Percentiles rank a stretch among this genome's conserved stretches.
Evolutionary conservation across 441 rosid species (phyloP).

Genomic region (Erodium trifolium): DNA sequence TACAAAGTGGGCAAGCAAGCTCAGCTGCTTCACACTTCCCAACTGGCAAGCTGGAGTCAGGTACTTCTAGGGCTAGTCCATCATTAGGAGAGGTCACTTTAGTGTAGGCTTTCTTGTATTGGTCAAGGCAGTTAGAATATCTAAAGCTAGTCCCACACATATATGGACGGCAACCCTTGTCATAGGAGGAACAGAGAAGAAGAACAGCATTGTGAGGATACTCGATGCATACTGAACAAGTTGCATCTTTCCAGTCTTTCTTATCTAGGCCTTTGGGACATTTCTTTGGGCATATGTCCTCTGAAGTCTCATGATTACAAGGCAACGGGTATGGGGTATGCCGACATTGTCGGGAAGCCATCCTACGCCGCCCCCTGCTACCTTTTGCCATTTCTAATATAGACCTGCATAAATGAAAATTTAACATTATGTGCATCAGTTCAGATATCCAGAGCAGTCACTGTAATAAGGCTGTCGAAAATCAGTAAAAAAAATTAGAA

Average conservation of each 20-base stretch:
- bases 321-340: conserved; percentile 44
- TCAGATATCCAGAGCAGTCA: too few relatives aligned
- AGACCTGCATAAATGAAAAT: conserved; percentile 11
- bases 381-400: conserved; percentile 59
- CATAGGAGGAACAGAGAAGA: conserved; percentile 89
- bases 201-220: conserved; percentile 95
- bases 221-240: conserved; percentile 95
- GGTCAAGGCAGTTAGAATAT: conserved; percentile 91
- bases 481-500: too few relatives aligned
- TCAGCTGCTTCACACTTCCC: conserved; percentile 51
- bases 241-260: conserved; percentile 77
- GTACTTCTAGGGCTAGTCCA: conserved; percentile 16
- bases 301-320: conserved; percentile 27
- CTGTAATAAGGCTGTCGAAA: too few relatives aligned
- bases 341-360: conserved; percentile 41
- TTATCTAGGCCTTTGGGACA: conserved; percentile 46
- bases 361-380: conserved; percentile 48
- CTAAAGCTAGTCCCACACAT: conserved; percentile 98
- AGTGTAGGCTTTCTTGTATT: conserved; percentile 71
- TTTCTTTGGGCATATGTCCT: conserved; percentile 33
- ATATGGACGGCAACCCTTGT: conserved; percentile 91
- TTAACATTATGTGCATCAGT: not conserved
- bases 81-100: conserved; percentile 35
- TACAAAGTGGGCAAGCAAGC: conserved; percentile 86
- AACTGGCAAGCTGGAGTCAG: conserved; percentile 21